phyloP scores from a whole-genome alignment of 305 asterid genomes.

The Fraxinus velutina region DNA sequence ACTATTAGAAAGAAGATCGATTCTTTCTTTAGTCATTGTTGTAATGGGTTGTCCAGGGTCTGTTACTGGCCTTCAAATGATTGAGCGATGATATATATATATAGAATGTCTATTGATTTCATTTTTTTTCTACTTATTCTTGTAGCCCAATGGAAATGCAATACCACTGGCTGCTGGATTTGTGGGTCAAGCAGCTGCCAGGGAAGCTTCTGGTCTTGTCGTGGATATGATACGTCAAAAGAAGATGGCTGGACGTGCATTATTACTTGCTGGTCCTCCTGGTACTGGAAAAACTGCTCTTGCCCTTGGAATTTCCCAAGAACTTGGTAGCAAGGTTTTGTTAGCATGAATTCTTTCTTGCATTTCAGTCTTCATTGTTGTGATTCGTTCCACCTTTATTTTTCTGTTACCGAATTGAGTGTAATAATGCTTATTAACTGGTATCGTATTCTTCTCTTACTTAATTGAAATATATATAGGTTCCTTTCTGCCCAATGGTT shows the following conservation, averaged over 20 bases:
- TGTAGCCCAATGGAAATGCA: constrained; percentile 79
- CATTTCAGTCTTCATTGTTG: background rate
- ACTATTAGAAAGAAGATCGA: background rate
- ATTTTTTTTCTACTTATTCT: background rate
- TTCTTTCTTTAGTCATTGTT: background rate
- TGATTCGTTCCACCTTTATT: background rate
- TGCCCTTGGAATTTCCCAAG: constrained; percentile 88
- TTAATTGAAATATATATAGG: constrained; percentile 27
- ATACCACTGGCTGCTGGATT: constrained; percentile 92
- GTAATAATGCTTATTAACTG: background rate
- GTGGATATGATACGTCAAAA: constrained; percentile 97
- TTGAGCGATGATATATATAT: too few relatives aligned
- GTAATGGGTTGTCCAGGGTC: background rate
- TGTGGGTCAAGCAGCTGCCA: constrained; percentile 88
- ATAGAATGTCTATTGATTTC: background rate
- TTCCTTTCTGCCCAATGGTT: constrained; percentile 98
- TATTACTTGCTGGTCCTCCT: constrained; percentile 94
- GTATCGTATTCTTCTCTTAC: background rate
- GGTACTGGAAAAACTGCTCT: constrained; percentile 98
- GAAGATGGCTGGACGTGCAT: constrained; percentile 95
- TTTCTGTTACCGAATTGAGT: background rate
- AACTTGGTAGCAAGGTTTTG: constrained; percentile 92
- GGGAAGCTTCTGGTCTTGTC: constrained; percentile 92
- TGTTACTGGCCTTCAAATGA: background rate
- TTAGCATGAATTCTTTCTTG: background rate